Evolutionary conservation across 1,139 yeast species (phyloP), one percentile per base, ranked within the genome.

Genomic region (Candida glucosophila): DNA sequence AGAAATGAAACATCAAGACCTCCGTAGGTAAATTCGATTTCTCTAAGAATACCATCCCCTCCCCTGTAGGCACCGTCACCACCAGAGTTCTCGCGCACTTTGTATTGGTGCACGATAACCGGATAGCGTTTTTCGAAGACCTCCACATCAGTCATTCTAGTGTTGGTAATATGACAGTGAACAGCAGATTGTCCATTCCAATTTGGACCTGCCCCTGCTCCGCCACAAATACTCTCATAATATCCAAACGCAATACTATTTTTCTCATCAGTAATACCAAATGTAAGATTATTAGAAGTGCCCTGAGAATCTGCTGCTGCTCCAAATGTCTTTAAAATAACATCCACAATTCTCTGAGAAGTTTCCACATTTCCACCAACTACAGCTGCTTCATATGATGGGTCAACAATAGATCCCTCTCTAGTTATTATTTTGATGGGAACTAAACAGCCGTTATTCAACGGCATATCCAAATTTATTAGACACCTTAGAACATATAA

Each of bases 341-440:
- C 45, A 37, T 58, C 67, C 0, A 63, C 54, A 23, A 57, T 44
- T 37, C 66, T 47, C 34, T 60, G 67, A 4, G 67, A 54, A 1
- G 67, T 59, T 43, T 58, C 54, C 26, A 57, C 66, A 34, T 60
- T 60, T 29, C 64, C 64, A 27, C 62, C 67, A 36, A 81, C 92
- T 3, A 79, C 86, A 1, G 94, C 94, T 11, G 88, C 90, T 25
- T 78, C 85, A 20, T 61, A 65, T 2, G 77, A 64, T 3, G 94
- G 94, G 23, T 75, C 62, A 15, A 83, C 62, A 5, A 83, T 31
- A 8, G 57, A 48, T 26, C 48, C 43, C 20, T 50, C 46, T 3
- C 64, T 61, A 20, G 57, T 39, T 9, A 42, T 42, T 4, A 58
- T 49, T 12, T 41, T 42, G 22, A 56, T 46, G 4, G 65, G 65